Evolutionary conservation across 2,329 filamentous ascomycete species (phyloP).

Genomic region (Calonectria pteridis): DNA sequence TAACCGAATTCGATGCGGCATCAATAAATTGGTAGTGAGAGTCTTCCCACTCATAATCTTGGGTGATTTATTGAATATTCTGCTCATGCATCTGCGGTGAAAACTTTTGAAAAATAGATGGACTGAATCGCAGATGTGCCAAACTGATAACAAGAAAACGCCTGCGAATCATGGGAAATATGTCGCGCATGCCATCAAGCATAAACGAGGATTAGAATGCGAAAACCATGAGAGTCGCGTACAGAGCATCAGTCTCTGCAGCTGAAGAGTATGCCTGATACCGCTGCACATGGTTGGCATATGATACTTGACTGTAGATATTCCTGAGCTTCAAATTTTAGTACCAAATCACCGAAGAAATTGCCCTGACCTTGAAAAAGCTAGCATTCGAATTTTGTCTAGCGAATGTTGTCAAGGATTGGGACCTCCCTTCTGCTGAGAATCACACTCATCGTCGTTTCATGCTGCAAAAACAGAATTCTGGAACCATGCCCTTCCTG

Average conservation of each 20-base stretch:
- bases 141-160: conserved; percentile 35
- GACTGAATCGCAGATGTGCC: background rate
- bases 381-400: too few species aligned
- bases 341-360: too few species aligned
- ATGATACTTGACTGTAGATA: too few species aligned
- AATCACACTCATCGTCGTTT: too few species aligned
- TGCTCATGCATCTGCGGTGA: background rate
- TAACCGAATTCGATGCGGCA: background rate
- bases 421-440: too few species aligned
- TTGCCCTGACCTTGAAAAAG: too few species aligned
- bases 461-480: too few species aligned
- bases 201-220: conserved; percentile 52
- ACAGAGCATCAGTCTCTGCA: conserved; percentile 51
- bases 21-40: background rate
- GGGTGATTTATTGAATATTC: background rate
- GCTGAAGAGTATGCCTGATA: too few species aligned
- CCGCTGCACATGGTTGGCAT: too few species aligned
- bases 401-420: too few species aligned
- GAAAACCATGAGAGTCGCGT: conserved; percentile 48
- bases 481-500: too few species aligned
- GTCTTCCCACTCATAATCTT: background rate
- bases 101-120: conserved; percentile 19
- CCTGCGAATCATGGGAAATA: conserved; percentile 46
- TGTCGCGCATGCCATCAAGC: conserved; percentile 52
- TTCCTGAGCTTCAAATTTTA: too few species aligned